phyloP scores from a whole-genome alignment of 306 rosid species.

The Crataegus laevigata region DNA sequence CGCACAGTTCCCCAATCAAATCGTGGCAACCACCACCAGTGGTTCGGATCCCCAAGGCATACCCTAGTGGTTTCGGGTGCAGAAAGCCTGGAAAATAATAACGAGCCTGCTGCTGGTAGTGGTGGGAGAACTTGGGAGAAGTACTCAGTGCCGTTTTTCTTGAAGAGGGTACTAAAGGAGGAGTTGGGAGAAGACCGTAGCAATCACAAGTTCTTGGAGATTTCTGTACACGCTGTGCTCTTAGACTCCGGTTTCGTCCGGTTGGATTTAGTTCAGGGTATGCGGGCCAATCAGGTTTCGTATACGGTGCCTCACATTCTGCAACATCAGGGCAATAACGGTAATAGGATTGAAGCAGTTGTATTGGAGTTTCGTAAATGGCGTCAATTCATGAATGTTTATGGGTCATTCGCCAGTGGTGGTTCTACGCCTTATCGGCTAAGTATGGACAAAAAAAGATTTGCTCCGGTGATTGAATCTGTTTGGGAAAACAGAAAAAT shows the following conservation, averaged over 20 bases:
- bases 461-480: too few species aligned
- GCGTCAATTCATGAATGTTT: too few species aligned
- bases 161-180: slow-evolving; percentile 46
- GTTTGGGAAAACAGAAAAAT: too few species aligned
- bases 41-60: background rate
- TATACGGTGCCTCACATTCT: too few species aligned
- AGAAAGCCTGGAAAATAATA: slow-evolving; percentile 22
- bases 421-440: too few species aligned
- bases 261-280: slow-evolving; percentile 32
- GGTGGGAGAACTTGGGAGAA: background rate
- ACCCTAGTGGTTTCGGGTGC: background rate
- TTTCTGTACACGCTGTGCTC: slow-evolving; percentile 56
- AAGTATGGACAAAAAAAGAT: too few species aligned
- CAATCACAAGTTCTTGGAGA: slow-evolving; percentile 38
- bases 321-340: too few species aligned
- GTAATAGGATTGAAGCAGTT: too few species aligned
- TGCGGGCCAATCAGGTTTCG: background rate
- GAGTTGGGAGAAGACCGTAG: slow-evolving; percentile 27
- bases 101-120: slow-evolving; percentile 22
- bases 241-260: slow-evolving; percentile 73
- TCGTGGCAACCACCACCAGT: too few species aligned
- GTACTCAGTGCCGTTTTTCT: slow-evolving; percentile 33
- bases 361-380: too few species aligned
- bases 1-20: background rate
- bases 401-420: too few species aligned